Percentiles rank a stretch among this genome's conserved stretches.
These are phyloP conservation scores for Mucor lusitanicus DNA, from an alignment of 371 early-diverging fungal genomes.

Conservation along the genomic window DNA sequence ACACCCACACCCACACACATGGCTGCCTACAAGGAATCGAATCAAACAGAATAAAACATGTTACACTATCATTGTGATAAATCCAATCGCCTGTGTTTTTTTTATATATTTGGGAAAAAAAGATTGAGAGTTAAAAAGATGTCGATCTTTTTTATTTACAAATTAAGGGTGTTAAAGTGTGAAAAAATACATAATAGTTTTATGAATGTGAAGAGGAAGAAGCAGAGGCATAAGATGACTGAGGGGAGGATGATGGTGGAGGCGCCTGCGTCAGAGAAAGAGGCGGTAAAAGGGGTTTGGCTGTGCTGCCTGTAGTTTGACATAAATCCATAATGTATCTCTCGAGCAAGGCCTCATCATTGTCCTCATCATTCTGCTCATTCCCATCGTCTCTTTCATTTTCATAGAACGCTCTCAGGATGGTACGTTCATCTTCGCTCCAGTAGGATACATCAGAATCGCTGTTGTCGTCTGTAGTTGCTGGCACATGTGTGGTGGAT, in stretches of 20 bases:
- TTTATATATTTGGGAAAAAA: neutral
- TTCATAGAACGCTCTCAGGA: conserved; percentile 21
- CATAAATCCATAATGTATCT: neutral
- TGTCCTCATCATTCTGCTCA: conserved; percentile 11
- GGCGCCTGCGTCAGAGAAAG: neutral
- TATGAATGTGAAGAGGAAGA: neutral
- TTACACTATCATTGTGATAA: neutral
- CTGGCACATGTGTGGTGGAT: neutral
- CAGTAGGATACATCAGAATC: conserved; percentile 14
- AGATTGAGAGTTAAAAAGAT: neutral
- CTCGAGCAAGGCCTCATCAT: conserved; percentile 1
- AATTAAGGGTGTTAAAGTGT: neutral
- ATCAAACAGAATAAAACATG: neutral
- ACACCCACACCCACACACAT: no score
- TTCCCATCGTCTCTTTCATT: conserved; percentile 11
- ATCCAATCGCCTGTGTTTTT: conserved; percentile 1
- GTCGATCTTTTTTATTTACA: conserved; percentile 5
- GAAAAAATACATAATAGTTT: neutral
- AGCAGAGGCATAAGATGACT: neutral
- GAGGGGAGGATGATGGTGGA: neutral
- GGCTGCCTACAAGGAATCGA: no score
- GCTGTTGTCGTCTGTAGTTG: conserved; percentile 1
- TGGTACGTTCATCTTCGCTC: conserved; percentile 17
- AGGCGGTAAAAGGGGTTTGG: neutral
- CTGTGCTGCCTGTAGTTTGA: neutral